Conservation (phyloP, 139 green algal genomes). For the Micractinium sp. region DNA sequence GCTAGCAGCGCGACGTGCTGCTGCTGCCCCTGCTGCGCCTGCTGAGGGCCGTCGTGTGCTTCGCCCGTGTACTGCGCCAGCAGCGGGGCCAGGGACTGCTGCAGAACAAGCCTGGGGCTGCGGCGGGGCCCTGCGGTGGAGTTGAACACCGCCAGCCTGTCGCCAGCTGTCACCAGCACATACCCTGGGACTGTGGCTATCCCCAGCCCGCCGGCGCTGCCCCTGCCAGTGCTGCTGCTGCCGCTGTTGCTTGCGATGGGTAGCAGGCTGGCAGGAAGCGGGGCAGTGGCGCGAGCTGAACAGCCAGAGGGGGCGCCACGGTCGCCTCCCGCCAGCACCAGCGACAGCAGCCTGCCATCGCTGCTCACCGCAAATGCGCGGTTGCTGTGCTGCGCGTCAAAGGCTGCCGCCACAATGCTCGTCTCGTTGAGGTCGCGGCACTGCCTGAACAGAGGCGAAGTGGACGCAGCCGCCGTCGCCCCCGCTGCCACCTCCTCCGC, state of each 20-base stretch:
- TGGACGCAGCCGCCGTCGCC: background rate
- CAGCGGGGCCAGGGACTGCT: slow-evolving; percentile 1
- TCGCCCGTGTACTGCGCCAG: background rate
- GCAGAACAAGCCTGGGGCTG: slow-evolving; percentile 4
- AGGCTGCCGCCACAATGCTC: slow-evolving; percentile 46
- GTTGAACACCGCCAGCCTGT: slow-evolving; percentile 31
- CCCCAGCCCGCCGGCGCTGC: background rate
- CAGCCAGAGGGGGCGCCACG: background rate
- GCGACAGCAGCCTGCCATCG: slow-evolving; percentile 37
- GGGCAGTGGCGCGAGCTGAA: background rate
- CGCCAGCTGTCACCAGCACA: slow-evolving; percentile 19
- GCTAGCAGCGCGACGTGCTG: background rate
- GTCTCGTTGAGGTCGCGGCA: slow-evolving; percentile 43
- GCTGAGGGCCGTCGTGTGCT: background rate
- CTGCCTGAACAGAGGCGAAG: background rate
- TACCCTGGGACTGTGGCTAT: slow-evolving; percentile 19
- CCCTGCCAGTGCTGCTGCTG: no score
- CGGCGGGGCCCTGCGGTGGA: background rate
- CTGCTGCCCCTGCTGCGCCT: background rate
- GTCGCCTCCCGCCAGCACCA: slow-evolving; percentile 27
- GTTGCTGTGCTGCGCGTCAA: slow-evolving; percentile 42
- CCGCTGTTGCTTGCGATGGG: background rate
- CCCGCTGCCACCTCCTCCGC: background rate
- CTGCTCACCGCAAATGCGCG: slow-evolving; percentile 42
- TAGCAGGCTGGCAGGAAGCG: background rate